Evolutionary conservation across 306 rosid genomes (phyloP).

Genomic region (Biancaea sappan): DNA sequence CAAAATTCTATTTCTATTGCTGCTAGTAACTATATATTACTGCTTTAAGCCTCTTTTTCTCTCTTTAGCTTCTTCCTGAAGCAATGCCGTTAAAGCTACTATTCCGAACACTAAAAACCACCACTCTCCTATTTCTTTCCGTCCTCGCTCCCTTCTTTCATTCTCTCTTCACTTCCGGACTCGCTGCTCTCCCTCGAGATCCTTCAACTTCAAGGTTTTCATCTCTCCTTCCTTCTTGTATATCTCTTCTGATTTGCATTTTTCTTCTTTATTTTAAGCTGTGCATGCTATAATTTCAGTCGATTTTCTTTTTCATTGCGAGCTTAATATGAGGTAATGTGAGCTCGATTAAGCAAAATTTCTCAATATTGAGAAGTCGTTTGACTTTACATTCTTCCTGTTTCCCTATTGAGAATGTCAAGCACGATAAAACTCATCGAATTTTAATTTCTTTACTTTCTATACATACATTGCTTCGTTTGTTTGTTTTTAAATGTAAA

Average conservation of each 20-base stretch:
- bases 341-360: not conserved
- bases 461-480: not conserved
- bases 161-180: not conserved
- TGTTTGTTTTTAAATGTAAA: not conserved
- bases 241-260: not conserved
- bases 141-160: conserved; percentile 5
- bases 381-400: not conserved
- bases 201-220: conserved; percentile 29
- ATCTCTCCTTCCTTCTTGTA: not conserved
- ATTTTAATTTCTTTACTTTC: not conserved
- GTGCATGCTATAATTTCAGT: not conserved
- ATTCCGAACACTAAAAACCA: too few relatives aligned
- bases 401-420: not conserved
- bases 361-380: not conserved
- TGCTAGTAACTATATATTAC: not conserved
- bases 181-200: conserved; percentile 9
- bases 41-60: conserved; percentile 20
- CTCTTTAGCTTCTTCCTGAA: conserved; percentile 47
- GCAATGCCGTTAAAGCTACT: conserved; percentile 65
- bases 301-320: not conserved
- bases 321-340: not conserved
- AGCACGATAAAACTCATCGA: not conserved
- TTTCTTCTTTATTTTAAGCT: not conserved
- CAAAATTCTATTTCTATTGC: not conserved
- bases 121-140: not conserved